These are phyloP conservation scores for Rhizopogon vulgaris DNA, from an alignment of 768 basidiomycete species.

Conservation along the genomic window DNA sequence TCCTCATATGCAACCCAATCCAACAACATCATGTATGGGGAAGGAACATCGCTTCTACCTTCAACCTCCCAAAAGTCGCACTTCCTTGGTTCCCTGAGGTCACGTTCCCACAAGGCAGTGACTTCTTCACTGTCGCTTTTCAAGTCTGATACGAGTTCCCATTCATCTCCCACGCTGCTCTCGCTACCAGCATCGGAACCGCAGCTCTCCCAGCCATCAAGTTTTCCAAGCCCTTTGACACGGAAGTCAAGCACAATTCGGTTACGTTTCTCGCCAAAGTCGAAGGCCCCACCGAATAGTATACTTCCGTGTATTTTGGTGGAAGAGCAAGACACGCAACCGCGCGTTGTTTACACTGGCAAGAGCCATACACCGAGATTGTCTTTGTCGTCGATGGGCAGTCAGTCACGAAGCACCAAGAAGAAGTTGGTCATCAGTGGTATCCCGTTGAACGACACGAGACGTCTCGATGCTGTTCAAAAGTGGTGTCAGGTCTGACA, in stretches of 20 bases:
- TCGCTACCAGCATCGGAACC: slow-evolving; percentile 33
- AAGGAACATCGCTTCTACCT: slow-evolving; percentile 31
- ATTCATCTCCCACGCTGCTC: slow-evolving; percentile 31
- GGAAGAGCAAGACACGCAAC: slow-evolving; percentile 22
- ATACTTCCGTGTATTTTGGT: slow-evolving; percentile 13
- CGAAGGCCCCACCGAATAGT: slow-evolving; percentile 9
- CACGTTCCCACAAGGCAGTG: slow-evolving; percentile 19
- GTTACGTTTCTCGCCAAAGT: slow-evolving; percentile 23
- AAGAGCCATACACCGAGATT: slow-evolving; percentile 19
- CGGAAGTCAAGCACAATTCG: slow-evolving; percentile 25
- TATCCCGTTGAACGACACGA: slow-evolving; percentile 50
- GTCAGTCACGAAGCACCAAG: slow-evolving; percentile 36
- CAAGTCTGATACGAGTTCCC: slow-evolving; percentile 18
- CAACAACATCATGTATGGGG: slow-evolving; percentile 32
- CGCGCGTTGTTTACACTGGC: slow-evolving; percentile 23
- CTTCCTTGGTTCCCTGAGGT: slow-evolving; percentile 28
- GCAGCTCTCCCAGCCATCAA: slow-evolving; percentile 33
- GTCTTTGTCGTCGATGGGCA: slow-evolving; percentile 29
- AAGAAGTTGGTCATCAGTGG: slow-evolving; percentile 69
- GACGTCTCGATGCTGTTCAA: slow-evolving; percentile 61
- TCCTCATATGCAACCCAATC: slow-evolving; percentile 36
- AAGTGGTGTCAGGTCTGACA: slow-evolving; percentile 67
- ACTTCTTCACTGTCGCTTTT: slow-evolving; percentile 28
- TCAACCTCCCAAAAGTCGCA: slow-evolving; percentile 29
- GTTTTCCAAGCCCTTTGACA: slow-evolving; percentile 22